These are phyloP conservation scores for Cladosporium sp. DNA, from an alignment of 2,329 filamentous ascomycete genomes.

Conservation along the genomic window DNA sequence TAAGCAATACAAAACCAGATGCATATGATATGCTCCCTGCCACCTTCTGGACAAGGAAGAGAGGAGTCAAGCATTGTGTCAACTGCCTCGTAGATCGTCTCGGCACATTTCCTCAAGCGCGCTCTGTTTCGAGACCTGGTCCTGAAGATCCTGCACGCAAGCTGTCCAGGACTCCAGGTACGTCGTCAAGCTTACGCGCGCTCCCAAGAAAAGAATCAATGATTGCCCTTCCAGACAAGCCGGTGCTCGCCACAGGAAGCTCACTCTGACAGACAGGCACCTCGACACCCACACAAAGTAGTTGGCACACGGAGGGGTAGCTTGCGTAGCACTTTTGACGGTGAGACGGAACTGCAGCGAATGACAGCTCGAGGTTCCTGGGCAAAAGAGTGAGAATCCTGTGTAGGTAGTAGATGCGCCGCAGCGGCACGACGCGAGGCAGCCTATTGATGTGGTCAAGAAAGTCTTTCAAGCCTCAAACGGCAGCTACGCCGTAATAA, in stretches of 20 bases:
- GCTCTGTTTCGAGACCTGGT: background rate
- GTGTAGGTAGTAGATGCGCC: background rate
- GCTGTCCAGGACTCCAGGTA: too few species aligned
- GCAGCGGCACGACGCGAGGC: constrained; percentile 6
- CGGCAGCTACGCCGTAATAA: background rate
- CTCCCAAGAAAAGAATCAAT: too few species aligned
- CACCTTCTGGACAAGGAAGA: too few species aligned
- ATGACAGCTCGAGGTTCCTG: background rate
- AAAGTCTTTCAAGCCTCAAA: background rate
- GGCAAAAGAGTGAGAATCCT: too few species aligned
- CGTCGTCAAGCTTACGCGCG: too few species aligned
- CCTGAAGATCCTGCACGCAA: constrained; percentile 6
- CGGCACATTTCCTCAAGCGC: constrained; percentile 8
- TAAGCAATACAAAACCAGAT: too few species aligned
- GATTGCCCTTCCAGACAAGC: too few species aligned
- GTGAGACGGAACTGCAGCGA: background rate
- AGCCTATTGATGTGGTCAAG: background rate
- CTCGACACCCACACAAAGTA: too few species aligned
- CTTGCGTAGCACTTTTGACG: too few species aligned
- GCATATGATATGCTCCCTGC: too few species aligned
- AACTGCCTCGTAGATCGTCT: constrained; percentile 7
- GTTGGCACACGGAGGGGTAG: constrained; percentile 1
- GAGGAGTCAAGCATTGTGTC: too few species aligned
- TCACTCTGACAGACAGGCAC: background rate
- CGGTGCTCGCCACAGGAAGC: too few species aligned